Evolutionary conservation across 805 yeast genomes (phyloP).

Genomic region (Grigorovia humatica): DNA sequence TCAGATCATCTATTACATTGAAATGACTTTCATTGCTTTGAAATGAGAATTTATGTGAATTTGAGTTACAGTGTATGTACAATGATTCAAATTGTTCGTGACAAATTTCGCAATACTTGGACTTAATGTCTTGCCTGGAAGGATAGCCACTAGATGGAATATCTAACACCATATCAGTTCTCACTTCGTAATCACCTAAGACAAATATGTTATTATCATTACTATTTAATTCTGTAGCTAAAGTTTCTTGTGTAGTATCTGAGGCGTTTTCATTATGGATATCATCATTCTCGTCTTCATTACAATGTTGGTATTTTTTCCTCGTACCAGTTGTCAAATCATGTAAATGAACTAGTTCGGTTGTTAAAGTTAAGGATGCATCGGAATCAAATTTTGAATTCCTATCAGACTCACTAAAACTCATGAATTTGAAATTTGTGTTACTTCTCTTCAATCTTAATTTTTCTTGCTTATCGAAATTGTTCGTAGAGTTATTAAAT

Average conservation of each 20-base stretch:
- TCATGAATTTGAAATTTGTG: constrained; percentile 5
- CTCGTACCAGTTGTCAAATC: not conserved
- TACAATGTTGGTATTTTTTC: not conserved
- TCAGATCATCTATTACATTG: not conserved
- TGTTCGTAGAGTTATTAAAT: constrained; percentile 2
- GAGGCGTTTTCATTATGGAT: not conserved
- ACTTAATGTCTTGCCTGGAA: not conserved
- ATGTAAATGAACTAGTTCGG: not conserved
- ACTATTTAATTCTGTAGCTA: constrained; percentile 2
- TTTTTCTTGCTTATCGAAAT: constrained; percentile 1
- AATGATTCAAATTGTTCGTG: constrained; percentile 68
- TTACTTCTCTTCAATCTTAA: constrained; percentile 3
- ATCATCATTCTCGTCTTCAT: not conserved
- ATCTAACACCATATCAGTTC: not conserved
- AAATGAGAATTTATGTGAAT: constrained; percentile 43
- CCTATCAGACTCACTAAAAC: constrained; percentile 6
- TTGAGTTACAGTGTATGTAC: constrained; percentile 57
- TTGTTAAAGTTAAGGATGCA: not conserved
- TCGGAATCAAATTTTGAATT: not conserved
- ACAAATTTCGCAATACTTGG: constrained; percentile 78
- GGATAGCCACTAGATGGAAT: constrained; percentile 1
- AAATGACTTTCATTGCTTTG: not conserved
- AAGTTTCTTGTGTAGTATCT: constrained; percentile 1
- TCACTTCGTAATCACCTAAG: not conserved
- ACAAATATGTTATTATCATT: constrained; percentile 1